Evolutionary conservation across 1,284 basidiomycete genomes (phyloP).

Genomic region (Malassezia equina): DNA sequence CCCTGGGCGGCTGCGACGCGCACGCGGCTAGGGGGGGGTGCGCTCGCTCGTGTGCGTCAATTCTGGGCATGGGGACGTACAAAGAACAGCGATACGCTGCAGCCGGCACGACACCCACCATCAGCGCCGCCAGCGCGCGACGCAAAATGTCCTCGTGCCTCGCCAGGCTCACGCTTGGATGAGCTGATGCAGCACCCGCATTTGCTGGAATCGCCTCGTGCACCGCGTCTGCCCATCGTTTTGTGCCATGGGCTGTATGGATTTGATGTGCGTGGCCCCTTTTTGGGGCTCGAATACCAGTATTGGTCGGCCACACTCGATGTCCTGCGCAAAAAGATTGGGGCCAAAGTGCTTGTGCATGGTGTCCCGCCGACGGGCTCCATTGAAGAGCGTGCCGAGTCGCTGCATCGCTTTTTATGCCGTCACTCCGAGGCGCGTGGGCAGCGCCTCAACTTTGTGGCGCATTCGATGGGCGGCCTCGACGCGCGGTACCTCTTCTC

Average conservation of each 20-base stretch:
- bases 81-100: not conserved
- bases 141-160: not conserved
- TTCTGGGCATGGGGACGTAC: not conserved
- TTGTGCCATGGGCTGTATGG: slow-evolving; percentile 84
- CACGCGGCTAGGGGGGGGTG: not conserved
- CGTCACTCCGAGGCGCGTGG: slow-evolving; percentile 53
- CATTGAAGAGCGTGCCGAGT: slow-evolving; percentile 69
- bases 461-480: slow-evolving; percentile 72
- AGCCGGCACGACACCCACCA: too few relatives aligned
- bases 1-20: not conserved
- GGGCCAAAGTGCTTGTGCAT: slow-evolving; percentile 88
- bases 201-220: not conserved
- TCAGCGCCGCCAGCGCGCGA: not conserved
- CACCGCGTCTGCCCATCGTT: slow-evolving; percentile 69
- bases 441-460: slow-evolving; percentile 77
- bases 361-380: slow-evolving; percentile 90
- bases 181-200: slow-evolving; percentile 10
- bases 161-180: slow-evolving; percentile 4
- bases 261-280: slow-evolving; percentile 73
- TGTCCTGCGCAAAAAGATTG: slow-evolving; percentile 69
- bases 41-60: not conserved
- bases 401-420: slow-evolving; percentile 63
- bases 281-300: slow-evolving; percentile 63
- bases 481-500: slow-evolving; percentile 68
- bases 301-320: slow-evolving; percentile 88